Percentiles rank a stretch among this genome's conserved stretches.
phyloP scores from a whole-genome alignment of 2,329 filamentous ascomycete species.

The Fusarium sp. region DNA sequence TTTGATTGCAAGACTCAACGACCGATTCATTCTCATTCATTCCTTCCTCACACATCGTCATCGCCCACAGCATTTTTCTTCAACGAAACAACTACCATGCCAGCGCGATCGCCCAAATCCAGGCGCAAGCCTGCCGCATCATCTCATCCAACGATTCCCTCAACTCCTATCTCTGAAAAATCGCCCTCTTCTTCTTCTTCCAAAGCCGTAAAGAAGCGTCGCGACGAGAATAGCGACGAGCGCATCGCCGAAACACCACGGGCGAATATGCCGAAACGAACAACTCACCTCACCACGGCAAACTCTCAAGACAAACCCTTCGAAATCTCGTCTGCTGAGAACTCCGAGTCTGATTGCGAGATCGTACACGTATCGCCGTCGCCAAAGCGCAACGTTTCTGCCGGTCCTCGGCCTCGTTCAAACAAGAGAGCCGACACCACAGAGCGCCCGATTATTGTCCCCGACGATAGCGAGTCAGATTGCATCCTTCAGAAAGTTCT shows the following conservation, averaged over 20 bases:
- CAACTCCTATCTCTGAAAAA: not conserved
- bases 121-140: not conserved
- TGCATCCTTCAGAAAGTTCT: constrained; percentile 25
- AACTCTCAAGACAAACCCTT: constrained; percentile 34
- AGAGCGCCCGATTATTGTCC: not conserved
- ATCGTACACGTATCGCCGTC: constrained; percentile 17
- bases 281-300: constrained; percentile 3
- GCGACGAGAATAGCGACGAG: not conserved
- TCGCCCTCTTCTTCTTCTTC: constrained; percentile 10
- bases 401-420: not conserved
- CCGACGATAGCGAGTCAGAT: constrained; percentile 21
- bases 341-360: constrained; percentile 31
- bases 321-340: constrained; percentile 33
- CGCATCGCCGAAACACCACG: constrained; percentile 11
- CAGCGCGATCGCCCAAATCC: not conserved
- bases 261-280: constrained; percentile 1
- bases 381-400: constrained; percentile 10
- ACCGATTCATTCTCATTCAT: not conserved
- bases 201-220: not conserved
- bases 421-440: constrained; percentile 8
- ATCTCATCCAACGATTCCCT: not conserved
- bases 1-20: not conserved
- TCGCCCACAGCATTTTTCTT: not conserved
- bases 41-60: not conserved
- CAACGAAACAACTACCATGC: not conserved